Base-by-base conservation (phyloP, 1,284 basidiomycete genomes). In the Veloporphyrellus conicus region DNA sequence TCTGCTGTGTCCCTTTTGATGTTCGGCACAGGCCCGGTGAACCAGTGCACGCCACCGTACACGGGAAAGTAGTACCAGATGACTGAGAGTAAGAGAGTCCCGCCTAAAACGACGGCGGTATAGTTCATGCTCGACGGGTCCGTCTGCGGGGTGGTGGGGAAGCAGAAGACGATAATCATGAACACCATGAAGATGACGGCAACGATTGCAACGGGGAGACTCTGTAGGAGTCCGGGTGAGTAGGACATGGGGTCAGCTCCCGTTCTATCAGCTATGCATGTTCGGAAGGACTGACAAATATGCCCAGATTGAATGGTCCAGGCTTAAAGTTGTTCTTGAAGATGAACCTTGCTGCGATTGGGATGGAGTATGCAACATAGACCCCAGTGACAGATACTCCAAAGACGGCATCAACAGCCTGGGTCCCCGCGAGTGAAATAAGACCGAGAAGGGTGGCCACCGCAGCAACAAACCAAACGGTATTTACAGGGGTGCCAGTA, bases 11-110 rank as follows among this genome's bases (percentile, higher is more conserved):
- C 45, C 0, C 22, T 25, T 11, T 7, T 64, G 33, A 78, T 54
- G 32, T 71, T 78, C 3, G 64, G 48, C 4, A 81, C 61, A 0
- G 83, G 82, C 1, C 82, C 82, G 6, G 65, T 76, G 27, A 66
- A 65, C 58, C 56, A 66, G 34, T 63, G 52, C 27, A 58, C 47
- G 6, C 58, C 62, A 0, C 62, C 54, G 8, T 61, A 63, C 11
- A 66, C 53, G 4, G 63, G 62, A 23, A 61, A 50, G 39, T 63
- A 66, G 39, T 64, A 63, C 64, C 62, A 63, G 6, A 31, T 31
- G 19, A 62, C 31, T 39, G 45, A 47, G 14, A 66, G 48, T 1
- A 36, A 27, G 41, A 63, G 45, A 35, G 58, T 45, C 4, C 65
- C 62, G 1, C 63, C 57, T 32, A 66, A 45, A 2, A 67, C 60